Evolutionary conservation across 306 rosid species (phyloP).

Genomic region (Alnus glutinosa): DNA sequence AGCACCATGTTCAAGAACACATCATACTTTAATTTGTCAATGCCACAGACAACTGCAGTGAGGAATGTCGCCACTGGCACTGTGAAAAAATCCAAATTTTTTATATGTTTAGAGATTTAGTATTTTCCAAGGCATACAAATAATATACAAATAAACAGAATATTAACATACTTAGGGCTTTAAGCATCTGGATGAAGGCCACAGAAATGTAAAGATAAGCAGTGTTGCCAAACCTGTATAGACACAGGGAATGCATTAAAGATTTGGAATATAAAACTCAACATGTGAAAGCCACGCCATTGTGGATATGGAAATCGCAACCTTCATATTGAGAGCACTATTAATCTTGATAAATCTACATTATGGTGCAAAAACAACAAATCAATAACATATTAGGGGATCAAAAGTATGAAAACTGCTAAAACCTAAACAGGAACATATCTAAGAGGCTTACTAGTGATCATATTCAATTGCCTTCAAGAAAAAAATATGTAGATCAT

Average conservation of each 20-base stretch:
- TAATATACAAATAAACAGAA: slow-evolving; percentile 17
- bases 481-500: neutral
- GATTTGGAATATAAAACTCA: neutral
- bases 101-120: neutral
- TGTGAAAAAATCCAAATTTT: slow-evolving; percentile 42
- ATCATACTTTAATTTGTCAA: slow-evolving; percentile 88
- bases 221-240: slow-evolving; percentile 92
- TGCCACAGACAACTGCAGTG: slow-evolving; percentile 84
- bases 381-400: neutral
- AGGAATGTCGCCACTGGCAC: slow-evolving; percentile 97
- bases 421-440: neutral
- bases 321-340: neutral
- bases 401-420: neutral
- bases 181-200: slow-evolving; percentile 99
- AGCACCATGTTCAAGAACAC: slow-evolving; percentile 96
- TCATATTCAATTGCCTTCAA: neutral
- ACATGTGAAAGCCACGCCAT: neutral
- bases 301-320: neutral
- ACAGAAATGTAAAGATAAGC: slow-evolving; percentile 96
- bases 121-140: slow-evolving; percentile 9
- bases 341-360: neutral
- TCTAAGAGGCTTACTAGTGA: neutral
- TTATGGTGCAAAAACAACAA: slow-evolving; percentile 5
- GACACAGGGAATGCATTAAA: slow-evolving; percentile 12
- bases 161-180: slow-evolving; percentile 75